These are phyloP conservation scores for Globisporangium cylindrosporum DNA, from an alignment of 352 stramenopile genomes.

Conservation along the genomic window DNA sequence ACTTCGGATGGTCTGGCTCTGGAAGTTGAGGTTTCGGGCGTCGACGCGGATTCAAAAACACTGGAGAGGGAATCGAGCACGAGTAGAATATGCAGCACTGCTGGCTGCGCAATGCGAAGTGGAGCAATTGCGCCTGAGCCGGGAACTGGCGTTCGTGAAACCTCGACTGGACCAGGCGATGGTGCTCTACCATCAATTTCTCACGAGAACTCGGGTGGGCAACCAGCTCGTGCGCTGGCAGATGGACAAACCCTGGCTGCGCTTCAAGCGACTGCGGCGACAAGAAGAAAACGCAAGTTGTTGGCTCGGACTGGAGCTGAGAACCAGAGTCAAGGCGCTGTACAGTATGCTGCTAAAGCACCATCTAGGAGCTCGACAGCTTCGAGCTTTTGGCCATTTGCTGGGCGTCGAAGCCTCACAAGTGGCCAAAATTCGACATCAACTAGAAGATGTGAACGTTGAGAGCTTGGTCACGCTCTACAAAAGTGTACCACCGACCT, in stretches of 20 bases:
- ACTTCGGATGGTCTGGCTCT: constrained; percentile 3
- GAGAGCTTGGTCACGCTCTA: neutral
- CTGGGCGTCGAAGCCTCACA: neutral
- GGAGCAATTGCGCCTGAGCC: neutral
- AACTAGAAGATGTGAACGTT: neutral
- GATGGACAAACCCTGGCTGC: constrained; percentile 16
- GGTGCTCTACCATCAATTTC: constrained; percentile 6
- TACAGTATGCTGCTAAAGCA: neutral
- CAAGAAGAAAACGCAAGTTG: neutral
- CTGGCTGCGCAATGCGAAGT: neutral
- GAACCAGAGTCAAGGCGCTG: constrained; percentile 1
- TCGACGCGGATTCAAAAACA: constrained; percentile 7
- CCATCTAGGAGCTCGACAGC: neutral
- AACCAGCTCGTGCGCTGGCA: constrained; percentile 13
- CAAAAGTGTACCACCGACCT: neutral
- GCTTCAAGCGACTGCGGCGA: constrained; percentile 11
- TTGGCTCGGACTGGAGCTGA: constrained; percentile 1
- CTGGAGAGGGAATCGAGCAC: constrained; percentile 6
- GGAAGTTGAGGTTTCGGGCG: constrained; percentile 5
- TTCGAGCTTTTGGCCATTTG: neutral
- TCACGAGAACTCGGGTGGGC: neutral
- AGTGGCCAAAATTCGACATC: neutral
- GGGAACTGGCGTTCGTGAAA: constrained; percentile 11
- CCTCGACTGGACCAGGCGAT: constrained; percentile 3
- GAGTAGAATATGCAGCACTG: constrained; percentile 5